phyloP scores from a whole-genome alignment of 1,139 yeast species.

The Geotrichum histeridarum region DNA sequence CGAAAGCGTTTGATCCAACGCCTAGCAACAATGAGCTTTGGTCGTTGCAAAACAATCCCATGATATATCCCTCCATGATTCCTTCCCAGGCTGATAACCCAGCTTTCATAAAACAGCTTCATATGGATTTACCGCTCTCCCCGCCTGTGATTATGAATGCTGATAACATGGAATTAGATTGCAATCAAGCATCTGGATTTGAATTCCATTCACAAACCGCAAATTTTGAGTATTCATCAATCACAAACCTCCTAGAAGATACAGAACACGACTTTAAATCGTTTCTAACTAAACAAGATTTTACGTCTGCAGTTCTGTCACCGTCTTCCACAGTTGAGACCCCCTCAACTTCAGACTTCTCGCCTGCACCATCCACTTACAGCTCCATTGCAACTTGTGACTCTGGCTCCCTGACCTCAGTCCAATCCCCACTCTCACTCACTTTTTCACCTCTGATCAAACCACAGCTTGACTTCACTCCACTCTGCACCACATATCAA shows the following conservation, averaged over 20 bases:
- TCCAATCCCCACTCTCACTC: neutral
- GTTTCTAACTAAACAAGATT: too few species aligned
- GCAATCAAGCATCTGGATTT: too few species aligned
- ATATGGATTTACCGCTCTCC: conserved; percentile 9
- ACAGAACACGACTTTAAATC: neutral
- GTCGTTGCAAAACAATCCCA: neutral
- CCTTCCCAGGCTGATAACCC: neutral
- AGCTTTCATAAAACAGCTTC: neutral
- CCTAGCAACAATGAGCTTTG: neutral
- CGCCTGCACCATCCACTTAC: conserved; percentile 4
- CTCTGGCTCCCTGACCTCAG: neutral
- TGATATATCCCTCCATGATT: conserved; percentile 6
- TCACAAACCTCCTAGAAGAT: conserved; percentile 15
- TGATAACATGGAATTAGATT: neutral
- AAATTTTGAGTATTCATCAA: conserved; percentile 18
- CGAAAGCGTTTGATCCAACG: neutral
- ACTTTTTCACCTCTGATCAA: neutral
- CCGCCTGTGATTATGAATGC: conserved; percentile 4
- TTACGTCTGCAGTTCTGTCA: too few species aligned
- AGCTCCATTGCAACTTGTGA: neutral
- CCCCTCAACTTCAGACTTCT: conserved; percentile 13
- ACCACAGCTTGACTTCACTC: neutral
- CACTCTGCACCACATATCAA: neutral
- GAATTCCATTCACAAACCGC: conserved; percentile 19
- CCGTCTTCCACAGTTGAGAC: conserved; percentile 3